A percentile compares a stretch with the other conserved stretches of the same genome.
phyloP scores from a whole-genome alignment of 2,329 filamentous ascomycete genomes.

The Chaetomium sp. region DNA sequence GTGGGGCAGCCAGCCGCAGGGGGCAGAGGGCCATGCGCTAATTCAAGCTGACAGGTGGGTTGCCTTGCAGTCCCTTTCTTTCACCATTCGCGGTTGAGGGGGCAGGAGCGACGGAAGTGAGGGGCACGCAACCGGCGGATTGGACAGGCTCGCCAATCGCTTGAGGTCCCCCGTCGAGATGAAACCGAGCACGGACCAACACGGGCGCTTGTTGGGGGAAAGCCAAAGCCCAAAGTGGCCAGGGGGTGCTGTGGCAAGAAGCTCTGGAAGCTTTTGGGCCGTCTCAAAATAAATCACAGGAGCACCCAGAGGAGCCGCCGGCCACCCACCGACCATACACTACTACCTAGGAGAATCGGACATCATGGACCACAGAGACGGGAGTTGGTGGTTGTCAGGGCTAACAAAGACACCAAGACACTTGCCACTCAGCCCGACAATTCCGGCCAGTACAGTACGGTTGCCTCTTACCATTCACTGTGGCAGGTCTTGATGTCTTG shows the following conservation, averaged over 20 bases:
- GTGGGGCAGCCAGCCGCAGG: background rate
- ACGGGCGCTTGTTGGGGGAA: constrained; percentile 19
- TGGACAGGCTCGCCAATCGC: constrained; percentile 23
- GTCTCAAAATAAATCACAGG: constrained; percentile 13
- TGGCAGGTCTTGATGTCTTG: too few species aligned
- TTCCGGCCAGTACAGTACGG: too few species aligned
- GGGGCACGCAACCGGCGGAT: constrained; percentile 16
- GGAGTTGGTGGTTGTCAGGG: too few species aligned
- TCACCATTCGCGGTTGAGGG: background rate
- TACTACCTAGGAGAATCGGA: too few species aligned
- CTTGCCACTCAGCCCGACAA: too few species aligned
- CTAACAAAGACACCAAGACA: too few species aligned
- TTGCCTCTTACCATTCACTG: too few species aligned
- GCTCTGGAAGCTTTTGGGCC: background rate
- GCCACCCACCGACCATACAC: background rate
- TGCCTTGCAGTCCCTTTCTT: background rate
- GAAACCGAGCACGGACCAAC: constrained; percentile 24
- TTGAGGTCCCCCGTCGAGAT: constrained; percentile 16
- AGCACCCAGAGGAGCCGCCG: background rate
- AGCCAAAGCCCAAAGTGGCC: background rate
- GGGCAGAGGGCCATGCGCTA: constrained; percentile 9
- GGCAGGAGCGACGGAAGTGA: background rate
- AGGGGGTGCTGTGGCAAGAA: background rate
- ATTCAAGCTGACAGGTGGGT: constrained; percentile 17
- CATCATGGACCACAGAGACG: too few species aligned